Conservation (phyloP, 768 basidiomycete species). For the Cubamyces lactineus region DNA sequence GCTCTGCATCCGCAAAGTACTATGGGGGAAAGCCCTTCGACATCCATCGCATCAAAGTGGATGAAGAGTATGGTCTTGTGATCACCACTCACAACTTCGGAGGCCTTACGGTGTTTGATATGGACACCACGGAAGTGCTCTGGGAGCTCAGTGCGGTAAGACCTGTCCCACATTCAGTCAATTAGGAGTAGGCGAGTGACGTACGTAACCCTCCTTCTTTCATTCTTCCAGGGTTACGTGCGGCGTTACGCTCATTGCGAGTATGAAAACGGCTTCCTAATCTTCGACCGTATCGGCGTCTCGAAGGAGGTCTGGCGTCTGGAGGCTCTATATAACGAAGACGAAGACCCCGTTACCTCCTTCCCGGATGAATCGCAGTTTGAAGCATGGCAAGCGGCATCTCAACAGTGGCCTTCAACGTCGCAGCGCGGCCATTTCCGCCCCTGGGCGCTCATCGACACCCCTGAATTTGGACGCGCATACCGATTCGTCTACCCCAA, state of each 20-base stretch:
- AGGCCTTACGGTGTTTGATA: conserved; percentile 61
- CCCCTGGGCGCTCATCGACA: conserved; percentile 60
- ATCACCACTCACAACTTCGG: conserved; percentile 60
- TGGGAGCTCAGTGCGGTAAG: conserved; percentile 66
- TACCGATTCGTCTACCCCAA: conserved; percentile 73
- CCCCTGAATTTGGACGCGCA: conserved; percentile 50
- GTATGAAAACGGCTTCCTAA: conserved; percentile 69
- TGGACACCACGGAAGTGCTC: conserved; percentile 50
- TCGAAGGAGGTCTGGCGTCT: conserved; percentile 75
- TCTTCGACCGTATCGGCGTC: conserved; percentile 64
- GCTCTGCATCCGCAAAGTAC: conserved; percentile 43
- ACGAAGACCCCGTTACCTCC: not conserved
- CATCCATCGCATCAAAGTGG: conserved; percentile 79
- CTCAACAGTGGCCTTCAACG: conserved; percentile 20
- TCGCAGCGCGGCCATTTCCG: conserved; percentile 53
- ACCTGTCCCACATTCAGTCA: not conserved
- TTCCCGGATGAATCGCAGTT: conserved; percentile 34
- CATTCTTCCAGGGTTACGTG: conserved; percentile 48
- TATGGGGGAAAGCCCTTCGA: conserved; percentile 38
- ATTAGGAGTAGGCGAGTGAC: not conserved
- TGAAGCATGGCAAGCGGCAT: conserved; percentile 30
- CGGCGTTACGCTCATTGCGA: conserved; percentile 68
- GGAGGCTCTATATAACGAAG: conserved; percentile 27
- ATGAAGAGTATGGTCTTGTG: conserved; percentile 60
- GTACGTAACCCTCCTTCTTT: conserved; percentile 23